Percentiles rank a stretch among this genome's conserved stretches.
phyloP scores from a whole-genome alignment of 352 stramenopile genomes.

The Phytophthora pisi region DNA sequence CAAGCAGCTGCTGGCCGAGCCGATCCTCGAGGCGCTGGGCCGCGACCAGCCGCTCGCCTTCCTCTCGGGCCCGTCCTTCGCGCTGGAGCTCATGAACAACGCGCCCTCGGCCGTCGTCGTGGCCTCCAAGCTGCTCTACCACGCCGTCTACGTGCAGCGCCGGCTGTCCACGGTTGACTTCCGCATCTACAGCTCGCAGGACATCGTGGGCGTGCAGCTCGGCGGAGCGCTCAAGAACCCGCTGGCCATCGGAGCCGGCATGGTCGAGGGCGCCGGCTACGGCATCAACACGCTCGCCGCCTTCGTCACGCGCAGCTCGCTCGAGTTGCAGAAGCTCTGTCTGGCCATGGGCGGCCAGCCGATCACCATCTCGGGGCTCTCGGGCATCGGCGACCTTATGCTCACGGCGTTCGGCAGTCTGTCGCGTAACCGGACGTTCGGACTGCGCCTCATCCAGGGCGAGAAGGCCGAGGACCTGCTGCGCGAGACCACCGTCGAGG shows the following conservation, averaged over 20 bases:
- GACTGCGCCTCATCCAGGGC: conserved; percentile 93
- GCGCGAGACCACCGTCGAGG: conserved; percentile 90
- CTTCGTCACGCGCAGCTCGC: conserved; percentile 95
- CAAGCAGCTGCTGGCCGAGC: conserved; percentile 95
- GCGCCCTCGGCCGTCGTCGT: conserved; percentile 96
- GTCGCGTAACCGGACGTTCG: conserved; percentile 95
- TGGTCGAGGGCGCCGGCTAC: conserved; percentile 97
- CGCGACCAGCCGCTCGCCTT: conserved; percentile 95
- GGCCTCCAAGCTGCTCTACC: conserved; percentile 92
- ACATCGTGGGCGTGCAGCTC: conserved; percentile 96
- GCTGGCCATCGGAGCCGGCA: conserved; percentile 96
- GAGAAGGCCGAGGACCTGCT: conserved; percentile 94
- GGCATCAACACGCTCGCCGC: conserved; percentile 96
- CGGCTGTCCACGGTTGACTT: conserved; percentile 91
- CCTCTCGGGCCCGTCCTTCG: conserved; percentile 95
- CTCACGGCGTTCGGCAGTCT: conserved; percentile 96
- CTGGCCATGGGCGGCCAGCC: conserved; percentile 94
- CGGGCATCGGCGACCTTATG: conserved; percentile 94
- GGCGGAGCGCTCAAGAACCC: conserved; percentile 98
- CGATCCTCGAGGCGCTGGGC: conserved; percentile 92
- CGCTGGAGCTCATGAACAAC: conserved; percentile 95
- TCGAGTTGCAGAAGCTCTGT: conserved; percentile 96
- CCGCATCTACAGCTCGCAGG: conserved; percentile 93
- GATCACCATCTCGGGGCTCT: conserved; percentile 95
- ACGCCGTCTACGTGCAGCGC: conserved; percentile 87